A percentile compares a stretch with the other conserved stretches of the same genome.
phyloP scores from a whole-genome alignment of 202 grass and related monocot species.

The Miscanthus sacchariflorus region DNA sequence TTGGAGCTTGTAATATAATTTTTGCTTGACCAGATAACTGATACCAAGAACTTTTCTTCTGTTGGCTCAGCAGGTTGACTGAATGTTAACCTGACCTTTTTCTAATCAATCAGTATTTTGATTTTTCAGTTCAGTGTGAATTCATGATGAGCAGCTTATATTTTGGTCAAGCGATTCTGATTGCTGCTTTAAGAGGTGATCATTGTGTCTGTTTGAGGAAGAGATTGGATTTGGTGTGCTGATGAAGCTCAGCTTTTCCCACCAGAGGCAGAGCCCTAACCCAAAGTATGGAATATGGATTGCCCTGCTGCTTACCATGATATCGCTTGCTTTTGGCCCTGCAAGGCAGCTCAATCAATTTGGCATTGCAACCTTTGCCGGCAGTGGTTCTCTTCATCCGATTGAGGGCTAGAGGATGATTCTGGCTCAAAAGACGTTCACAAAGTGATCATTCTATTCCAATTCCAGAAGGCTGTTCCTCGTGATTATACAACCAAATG shows the following conservation, averaged over 20 bases:
- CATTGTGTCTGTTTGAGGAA: conserved; percentile 10
- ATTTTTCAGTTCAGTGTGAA: conserved; percentile 27
- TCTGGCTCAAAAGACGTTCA: conserved; percentile 22
- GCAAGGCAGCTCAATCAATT: conserved; percentile 40
- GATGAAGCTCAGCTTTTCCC: conserved; percentile 25
- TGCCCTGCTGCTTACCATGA: conserved; percentile 34
- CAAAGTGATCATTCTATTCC: conserved; percentile 36
- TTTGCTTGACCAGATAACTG: background rate
- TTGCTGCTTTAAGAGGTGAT: conserved; percentile 18
- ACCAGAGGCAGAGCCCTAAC: conserved; percentile 12
- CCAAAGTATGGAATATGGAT: conserved; percentile 40
- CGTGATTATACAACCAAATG: conserved; percentile 31
- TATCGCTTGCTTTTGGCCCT: conserved; percentile 24
- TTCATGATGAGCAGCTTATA: background rate
- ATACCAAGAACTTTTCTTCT: conserved; percentile 6
- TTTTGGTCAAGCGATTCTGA: background rate
- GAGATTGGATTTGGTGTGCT: conserved; percentile 32
- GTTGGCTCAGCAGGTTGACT: background rate
- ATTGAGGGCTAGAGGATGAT: conserved; percentile 7
- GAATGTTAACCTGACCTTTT: conserved; percentile 1
- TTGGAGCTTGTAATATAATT: conserved; percentile 1
- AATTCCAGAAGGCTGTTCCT: conserved; percentile 35
- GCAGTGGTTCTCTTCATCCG: background rate
- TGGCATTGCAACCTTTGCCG: conserved; percentile 20
- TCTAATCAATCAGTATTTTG: background rate